These are phyloP conservation scores for Aphanocladium album DNA, from an alignment of 2,329 filamentous ascomycete species.

Conservation along the genomic window DNA sequence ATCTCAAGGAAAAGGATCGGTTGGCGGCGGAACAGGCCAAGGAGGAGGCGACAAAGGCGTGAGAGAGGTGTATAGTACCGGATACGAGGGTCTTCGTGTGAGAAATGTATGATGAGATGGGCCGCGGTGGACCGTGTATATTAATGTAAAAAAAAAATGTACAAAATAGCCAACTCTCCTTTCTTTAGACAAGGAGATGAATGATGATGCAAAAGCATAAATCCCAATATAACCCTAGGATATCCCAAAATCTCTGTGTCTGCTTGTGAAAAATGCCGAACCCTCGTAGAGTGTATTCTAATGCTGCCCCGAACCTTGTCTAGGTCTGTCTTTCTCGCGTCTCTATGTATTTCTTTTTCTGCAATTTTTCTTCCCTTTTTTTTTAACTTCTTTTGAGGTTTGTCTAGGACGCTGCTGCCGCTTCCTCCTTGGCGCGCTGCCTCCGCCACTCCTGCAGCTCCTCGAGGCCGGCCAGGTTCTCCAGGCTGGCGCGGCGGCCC, in stretches of 20 bases:
- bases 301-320: background rate
- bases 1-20: slow-evolving; percentile 17
- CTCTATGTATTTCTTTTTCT: background rate
- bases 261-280: background rate
- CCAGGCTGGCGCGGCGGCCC: slow-evolving; percentile 77
- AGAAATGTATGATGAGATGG: background rate
- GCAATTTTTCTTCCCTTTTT: background rate
- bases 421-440: slow-evolving; percentile 11
- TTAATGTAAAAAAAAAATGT: slow-evolving; percentile 10
- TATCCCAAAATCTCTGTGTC: background rate
- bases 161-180: background rate
- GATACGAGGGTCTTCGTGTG: too few species aligned
- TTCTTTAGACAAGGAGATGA: background rate
- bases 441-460: slow-evolving; percentile 27
- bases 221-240: background rate
- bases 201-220: background rate
- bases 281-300: slow-evolving; percentile 4
- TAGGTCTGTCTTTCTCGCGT: background rate
- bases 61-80: background rate
- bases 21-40: background rate
- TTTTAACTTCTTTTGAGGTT: background rate
- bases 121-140: slow-evolving; percentile 1
- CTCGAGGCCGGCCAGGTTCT: slow-evolving; percentile 60
- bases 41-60: background rate
- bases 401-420: background rate